Evolutionary conservation across 257 asterid species (phyloP), one percentile per base, ranked within the genome.

Genomic region (Euphrasia confusa): DNA sequence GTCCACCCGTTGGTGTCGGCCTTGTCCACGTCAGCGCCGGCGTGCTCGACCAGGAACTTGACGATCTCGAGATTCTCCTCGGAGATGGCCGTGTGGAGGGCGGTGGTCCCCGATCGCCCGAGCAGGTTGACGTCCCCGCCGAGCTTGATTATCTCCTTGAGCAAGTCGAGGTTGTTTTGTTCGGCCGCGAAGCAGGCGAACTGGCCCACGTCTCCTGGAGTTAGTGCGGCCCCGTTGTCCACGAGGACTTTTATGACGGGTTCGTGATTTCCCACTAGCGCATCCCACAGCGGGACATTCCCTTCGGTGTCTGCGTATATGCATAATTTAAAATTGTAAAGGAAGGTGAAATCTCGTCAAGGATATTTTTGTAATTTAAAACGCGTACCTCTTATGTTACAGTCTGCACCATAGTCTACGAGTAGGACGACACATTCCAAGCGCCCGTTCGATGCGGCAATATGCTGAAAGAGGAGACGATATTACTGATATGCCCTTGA

Each of bases 241-340:
- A 63, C 55, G 49, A 87, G 87, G 40, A 74, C 28, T 66, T 74
- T 79, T 30, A 81, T 74, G 30, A 80, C 75, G 1, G 76, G 17
- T 14, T 83, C 77, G 28, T 85, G 87, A 69, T 75, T 71, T 45
- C 79, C 87, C 71, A 76, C 37, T 54, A 90, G 56, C 58, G 97
- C 96, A 33, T 87, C 90, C 96, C 96, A 83, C 11, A 87, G 66
- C 4, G 97, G 93, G 62, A 87, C 92, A 47, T 69, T 73, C 48
- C 94, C 97, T 68, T 89, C 97, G 2, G 83, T 74, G 80, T 89
- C 95, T 84, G 86, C 75, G 21, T 18, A 52, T 32, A 32, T 35
- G 40, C 9, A 35, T 35, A 1, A 9, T 6, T 7, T 10, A 7
- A 35, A 7, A 35, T 12, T 42, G 2, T 42, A 0, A 3, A 1